Conservation (phyloP, 768 basidiomycete genomes). For the Xerocomellus chrysenteron region DNA sequence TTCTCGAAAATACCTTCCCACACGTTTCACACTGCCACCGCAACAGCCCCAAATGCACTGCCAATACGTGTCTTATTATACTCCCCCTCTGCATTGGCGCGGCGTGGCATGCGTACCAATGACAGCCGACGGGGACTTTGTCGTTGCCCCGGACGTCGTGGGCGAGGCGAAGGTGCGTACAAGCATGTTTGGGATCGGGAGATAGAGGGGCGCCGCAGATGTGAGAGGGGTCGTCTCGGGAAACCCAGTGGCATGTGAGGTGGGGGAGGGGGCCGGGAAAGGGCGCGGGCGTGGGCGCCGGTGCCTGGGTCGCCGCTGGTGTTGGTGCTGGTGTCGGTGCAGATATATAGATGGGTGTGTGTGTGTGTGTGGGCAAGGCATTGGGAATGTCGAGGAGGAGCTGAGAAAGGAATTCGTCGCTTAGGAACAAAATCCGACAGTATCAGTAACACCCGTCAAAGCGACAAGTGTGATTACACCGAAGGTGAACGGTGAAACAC, state of each 20-base stretch:
- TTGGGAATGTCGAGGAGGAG: constrained; percentile 1
- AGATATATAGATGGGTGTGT: not conserved
- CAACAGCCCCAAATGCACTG: constrained; percentile 18
- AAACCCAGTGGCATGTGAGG: constrained; percentile 15
- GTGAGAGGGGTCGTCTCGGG: not conserved
- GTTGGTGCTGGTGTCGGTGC: not conserved
- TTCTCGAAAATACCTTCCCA: constrained; percentile 18
- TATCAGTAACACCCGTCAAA: not conserved
- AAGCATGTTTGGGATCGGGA: constrained; percentile 5
- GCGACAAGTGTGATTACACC: not conserved
- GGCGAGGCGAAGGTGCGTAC: constrained; percentile 13
- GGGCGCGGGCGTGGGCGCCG: not conserved
- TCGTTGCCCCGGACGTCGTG: constrained; percentile 23
- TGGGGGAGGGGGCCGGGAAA: not conserved
- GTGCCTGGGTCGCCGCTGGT: not conserved
- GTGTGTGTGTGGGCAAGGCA: too few relatives aligned
- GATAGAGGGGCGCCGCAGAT: constrained; percentile 10
- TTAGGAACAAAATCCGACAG: not conserved
- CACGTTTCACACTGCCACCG: constrained; percentile 19
- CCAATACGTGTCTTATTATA: constrained; percentile 15
- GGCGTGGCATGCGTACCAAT: constrained; percentile 13
- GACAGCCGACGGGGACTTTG: constrained; percentile 7
- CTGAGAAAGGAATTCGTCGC: constrained; percentile 18
- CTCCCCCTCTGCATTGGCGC: constrained; percentile 24
- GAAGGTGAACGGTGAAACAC: not conserved